Evolutionary conservation across 2,329 filamentous ascomycete genomes (phyloP).

Genomic region (Aspergillus piperis): DNA sequence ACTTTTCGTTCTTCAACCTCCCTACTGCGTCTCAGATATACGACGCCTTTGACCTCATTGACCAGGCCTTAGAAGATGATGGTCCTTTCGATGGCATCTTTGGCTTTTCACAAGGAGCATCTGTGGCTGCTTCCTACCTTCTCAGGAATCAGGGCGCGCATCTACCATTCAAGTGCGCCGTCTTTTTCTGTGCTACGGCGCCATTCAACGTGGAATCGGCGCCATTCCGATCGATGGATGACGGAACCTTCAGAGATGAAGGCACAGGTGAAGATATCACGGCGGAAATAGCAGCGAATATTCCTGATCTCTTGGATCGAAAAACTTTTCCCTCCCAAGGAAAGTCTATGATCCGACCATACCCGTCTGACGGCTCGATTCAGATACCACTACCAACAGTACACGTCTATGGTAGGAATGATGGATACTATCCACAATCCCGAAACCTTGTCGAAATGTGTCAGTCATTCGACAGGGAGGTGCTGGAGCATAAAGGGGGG

Average conservation of each 20-base stretch:
- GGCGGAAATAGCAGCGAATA: no score
- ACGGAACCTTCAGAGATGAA: not conserved
- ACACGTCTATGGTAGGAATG: no score
- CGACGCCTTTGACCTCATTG: not conserved
- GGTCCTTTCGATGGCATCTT: not conserved
- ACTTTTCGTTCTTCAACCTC: not conserved
- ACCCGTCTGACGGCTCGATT: no score
- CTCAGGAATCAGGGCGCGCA: not conserved
- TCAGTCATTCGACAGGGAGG: no score
- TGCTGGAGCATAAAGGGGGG: no score
- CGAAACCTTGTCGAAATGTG: no score
- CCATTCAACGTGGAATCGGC: not conserved
- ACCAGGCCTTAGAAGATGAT: not conserved
- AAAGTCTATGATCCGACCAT: no score
- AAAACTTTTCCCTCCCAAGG: no score
- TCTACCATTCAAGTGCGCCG: not conserved
- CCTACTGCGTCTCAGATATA: not conserved
- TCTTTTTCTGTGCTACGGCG: not conserved
- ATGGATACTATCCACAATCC: no score
- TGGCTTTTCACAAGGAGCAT: not conserved
- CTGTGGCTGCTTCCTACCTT: not conserved
- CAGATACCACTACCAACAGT: no score
- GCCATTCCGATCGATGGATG: not conserved
- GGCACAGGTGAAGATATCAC: not conserved
- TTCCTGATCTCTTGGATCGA: no score